Evolutionary conservation across 1,139 yeast genomes (phyloP).

Genomic region (Pichia sp.): DNA sequence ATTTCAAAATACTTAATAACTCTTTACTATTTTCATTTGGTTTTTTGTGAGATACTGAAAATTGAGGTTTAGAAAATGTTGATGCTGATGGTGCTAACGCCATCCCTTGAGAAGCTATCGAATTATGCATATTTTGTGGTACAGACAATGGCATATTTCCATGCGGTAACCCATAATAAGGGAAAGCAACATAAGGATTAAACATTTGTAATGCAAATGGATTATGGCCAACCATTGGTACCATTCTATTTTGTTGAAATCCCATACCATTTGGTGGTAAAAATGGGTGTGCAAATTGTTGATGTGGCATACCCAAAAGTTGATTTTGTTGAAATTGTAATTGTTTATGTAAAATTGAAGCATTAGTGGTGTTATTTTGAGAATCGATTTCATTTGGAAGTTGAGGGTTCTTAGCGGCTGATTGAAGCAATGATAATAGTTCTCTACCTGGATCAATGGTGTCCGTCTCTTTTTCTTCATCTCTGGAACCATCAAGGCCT

Average conservation of each 20-base stretch:
- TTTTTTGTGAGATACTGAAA: slow-evolving; percentile 29
- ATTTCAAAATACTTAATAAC: slow-evolving; percentile 44
- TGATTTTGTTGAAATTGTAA: slow-evolving; percentile 7
- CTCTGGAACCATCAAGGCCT: slow-evolving; percentile 42
- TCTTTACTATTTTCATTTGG: slow-evolving; percentile 44
- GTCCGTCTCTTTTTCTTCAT: slow-evolving; percentile 18
- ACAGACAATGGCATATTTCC: slow-evolving; percentile 7
- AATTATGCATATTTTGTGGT: slow-evolving; percentile 16
- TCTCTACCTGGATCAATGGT: slow-evolving; percentile 69
- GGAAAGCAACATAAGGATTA: slow-evolving; percentile 25
- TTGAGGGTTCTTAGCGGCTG: slow-evolving; percentile 33
- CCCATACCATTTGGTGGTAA: slow-evolving; percentile 12
- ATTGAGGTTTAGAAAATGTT: slow-evolving; percentile 21
- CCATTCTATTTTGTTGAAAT: slow-evolving; percentile 9
- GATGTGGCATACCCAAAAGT: slow-evolving; percentile 14
- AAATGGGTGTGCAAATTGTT: slow-evolving; percentile 14
- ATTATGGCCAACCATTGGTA: slow-evolving; percentile 17
- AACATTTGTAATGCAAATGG: slow-evolving; percentile 24
- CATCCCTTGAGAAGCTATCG: slow-evolving; percentile 20
- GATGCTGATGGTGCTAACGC: slow-evolving; percentile 29
- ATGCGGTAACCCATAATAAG: neutral
- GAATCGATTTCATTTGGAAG: neutral
- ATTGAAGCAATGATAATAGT: slow-evolving; percentile 56
- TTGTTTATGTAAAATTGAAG: neutral
- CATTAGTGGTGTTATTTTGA: neutral